Base-by-base conservation (phyloP, 768 basidiomycete genomes). In the Mycena leptocephala region DNA sequence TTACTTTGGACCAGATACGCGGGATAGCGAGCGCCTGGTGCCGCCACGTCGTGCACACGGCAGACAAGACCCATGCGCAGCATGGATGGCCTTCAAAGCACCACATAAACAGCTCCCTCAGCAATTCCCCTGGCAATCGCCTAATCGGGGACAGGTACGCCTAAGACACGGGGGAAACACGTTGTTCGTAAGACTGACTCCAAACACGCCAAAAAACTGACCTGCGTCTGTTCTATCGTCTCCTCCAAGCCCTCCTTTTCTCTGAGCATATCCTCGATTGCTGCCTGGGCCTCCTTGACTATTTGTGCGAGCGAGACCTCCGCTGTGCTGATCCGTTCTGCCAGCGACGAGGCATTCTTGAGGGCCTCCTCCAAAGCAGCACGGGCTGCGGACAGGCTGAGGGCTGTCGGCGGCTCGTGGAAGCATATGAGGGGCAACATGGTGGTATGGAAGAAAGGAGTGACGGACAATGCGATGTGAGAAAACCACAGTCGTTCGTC, bases 71-170 rank as follows among this genome's bases (percentile, higher is more conserved):
- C 95, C 95, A 96, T 9, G 93, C 93, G 80, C 90, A 92, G 80
- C 92, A 93, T n/a, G 93, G 90, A 81, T 93, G 88, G 69, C 91
- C 90, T 70, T 93, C 91, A 76, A 94, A 95, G 78, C 89, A 89
- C 84, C 91, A 90, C 75, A 91, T 81, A 80, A 96, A 96, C 79
- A 96, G 91, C 72, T 92, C 90, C 68, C 93, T 88, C 63, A 95
- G 87, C n/a, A 96, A 85, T 78, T 96, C 95, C 43, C 89, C 84
- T 1, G 95, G 95, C 30, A 96, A 87, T 51, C 93, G 87, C 33
- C 93, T 87, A 76, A 96, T 92, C 37, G 94, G 94, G 14, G 95
- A 90, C 71, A 95, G 87, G 80, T 94, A 95, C 1, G 93, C 93
- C 82, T 89, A 84, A 5, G 51, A 61, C 76, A 78, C 69, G 76